Conservation (phyloP, 2,329 filamentous ascomycete species). For the Lojkania enalia region DNA sequence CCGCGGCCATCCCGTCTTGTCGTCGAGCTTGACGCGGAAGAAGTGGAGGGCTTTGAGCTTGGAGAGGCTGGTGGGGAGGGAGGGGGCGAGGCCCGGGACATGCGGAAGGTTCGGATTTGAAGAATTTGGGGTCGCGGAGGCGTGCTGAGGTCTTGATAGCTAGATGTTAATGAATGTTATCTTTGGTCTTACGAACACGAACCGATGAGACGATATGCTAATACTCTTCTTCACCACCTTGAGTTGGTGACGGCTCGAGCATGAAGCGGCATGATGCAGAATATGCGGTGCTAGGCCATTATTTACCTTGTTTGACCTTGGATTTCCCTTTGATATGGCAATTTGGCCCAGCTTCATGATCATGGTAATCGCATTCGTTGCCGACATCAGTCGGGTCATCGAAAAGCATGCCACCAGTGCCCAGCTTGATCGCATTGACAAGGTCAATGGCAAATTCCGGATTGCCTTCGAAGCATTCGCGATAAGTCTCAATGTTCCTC, state of each 20-base stretch:
- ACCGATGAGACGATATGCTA: slow-evolving; percentile 11
- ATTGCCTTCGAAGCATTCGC: slow-evolving; percentile 53
- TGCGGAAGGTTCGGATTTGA: slow-evolving; percentile 34
- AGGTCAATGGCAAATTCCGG: slow-evolving; percentile 59
- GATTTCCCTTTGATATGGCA: slow-evolving; percentile 43
- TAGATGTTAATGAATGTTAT: slow-evolving; percentile 43
- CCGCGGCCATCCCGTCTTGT: slow-evolving; percentile 31
- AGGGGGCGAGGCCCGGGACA: slow-evolving; percentile 33
- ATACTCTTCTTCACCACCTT: slow-evolving; percentile 17
- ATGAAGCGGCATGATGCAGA: background rate
- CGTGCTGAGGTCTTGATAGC: slow-evolving; percentile 34
- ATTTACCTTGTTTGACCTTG: slow-evolving; percentile 44
- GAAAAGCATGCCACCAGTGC: slow-evolving; percentile 55
- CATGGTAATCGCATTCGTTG: slow-evolving; percentile 55
- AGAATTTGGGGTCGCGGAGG: slow-evolving; percentile 32
- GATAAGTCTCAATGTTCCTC: slow-evolving; percentile 54
- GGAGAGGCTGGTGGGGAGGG: slow-evolving; percentile 32
- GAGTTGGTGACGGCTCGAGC: slow-evolving; percentile 21
- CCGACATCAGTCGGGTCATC: slow-evolving; percentile 54
- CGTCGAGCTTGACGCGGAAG: slow-evolving; percentile 36
- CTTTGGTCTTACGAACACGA: slow-evolving; percentile 25
- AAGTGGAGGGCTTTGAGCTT: slow-evolving; percentile 13
- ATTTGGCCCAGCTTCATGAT: slow-evolving; percentile 51
- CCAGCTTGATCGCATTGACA: slow-evolving; percentile 55
- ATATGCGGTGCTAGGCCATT: slow-evolving; percentile 12